Base-by-base conservation (phyloP, 805 yeast genomes). In the Saccharomycopsis sp. region DNA sequence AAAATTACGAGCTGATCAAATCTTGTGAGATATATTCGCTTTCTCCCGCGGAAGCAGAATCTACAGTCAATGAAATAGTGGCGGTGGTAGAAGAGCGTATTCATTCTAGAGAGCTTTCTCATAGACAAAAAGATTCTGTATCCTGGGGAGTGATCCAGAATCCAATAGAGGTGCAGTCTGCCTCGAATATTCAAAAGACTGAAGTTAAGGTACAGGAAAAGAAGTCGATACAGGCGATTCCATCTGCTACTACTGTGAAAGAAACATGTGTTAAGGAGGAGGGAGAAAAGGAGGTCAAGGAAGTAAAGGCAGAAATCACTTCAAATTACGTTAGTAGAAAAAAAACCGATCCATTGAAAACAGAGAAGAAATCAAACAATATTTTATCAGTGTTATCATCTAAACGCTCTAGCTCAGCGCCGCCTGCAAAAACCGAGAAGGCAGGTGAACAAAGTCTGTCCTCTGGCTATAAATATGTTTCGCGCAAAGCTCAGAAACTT, bases 11-110 rank as follows among this genome's bases (percentile, higher is more conserved):
- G 3, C 53, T 60, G 1, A 62, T 79, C 0, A 58, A 63, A 12
- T 64, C 74, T 2, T 66, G 77, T 5, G 78, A 72, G 52, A 71
- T 79, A 0, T 79, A 78, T 63, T 61, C 79, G 24, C 60, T 79
- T 40, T 62, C 66, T 40, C 61, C 64, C 1, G 55, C 56, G 53
- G 61, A 65, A 14, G 20, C 44, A 34, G n/a, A n/a, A 23, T 50
- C 34, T 41, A 57, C 54, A 9, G n/a, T 61, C 21, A 29, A 24
- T n/a, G 61, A 61, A 40, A 54, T 57, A 15, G 47, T 61, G 7
- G 15, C 56, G 8, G 61, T 58, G 2, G 57, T 51, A 3, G 61
- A 61, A 16, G n/a, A 44, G 16, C 50, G 15, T 14, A 24, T 61
- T 44, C 18, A 20, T 44, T 9, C 29, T 15, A 12, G 34, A 47